Evolutionary conservation across 202 grass and related monocot genomes (phyloP).

Genomic region (Dendrocalamus latiflorus): DNA sequence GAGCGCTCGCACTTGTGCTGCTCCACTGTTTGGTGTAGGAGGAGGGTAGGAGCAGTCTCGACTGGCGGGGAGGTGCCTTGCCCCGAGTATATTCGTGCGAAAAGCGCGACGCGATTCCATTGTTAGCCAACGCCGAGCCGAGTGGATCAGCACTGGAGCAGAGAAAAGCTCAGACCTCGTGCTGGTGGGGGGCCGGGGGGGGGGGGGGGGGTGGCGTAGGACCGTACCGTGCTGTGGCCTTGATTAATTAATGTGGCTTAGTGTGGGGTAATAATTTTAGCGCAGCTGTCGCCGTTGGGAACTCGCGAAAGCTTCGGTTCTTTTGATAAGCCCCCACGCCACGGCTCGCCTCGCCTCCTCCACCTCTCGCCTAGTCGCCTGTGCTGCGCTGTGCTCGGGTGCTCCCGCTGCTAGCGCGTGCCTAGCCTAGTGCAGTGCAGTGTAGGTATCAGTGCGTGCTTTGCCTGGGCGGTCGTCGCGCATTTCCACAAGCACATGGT

Average conservation of each 20-base stretch:
- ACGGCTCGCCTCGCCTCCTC: background rate
- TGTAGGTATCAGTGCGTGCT: background rate
- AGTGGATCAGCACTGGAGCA: slow-evolving; percentile 7
- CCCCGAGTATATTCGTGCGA: background rate
- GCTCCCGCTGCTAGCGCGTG: background rate
- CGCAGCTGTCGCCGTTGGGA: slow-evolving; percentile 45
- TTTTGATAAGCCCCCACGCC: slow-evolving; percentile 40
- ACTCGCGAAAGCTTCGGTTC: slow-evolving; percentile 56
- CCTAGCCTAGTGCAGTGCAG: background rate
- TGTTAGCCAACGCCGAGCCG: background rate
- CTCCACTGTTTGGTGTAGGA: background rate
- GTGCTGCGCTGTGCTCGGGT: background rate
- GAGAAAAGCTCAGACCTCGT: slow-evolving; percentile 2
- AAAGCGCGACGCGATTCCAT: background rate
- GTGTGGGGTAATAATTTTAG: slow-evolving; percentile 47
- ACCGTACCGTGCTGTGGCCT: background rate
- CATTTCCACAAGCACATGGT: slow-evolving; percentile 44
- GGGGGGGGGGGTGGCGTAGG: background rate
- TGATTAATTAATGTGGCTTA: background rate
- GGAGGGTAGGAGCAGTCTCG: background rate
- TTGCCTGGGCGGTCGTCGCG: background rate
- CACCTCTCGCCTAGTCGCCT: background rate
- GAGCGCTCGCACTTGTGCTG: background rate
- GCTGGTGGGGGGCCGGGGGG: background rate
- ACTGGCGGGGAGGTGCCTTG: background rate